Evolutionary conservation across 2,329 filamentous ascomycete species (phyloP).

Genomic region (Didymella glomerata): DNA sequence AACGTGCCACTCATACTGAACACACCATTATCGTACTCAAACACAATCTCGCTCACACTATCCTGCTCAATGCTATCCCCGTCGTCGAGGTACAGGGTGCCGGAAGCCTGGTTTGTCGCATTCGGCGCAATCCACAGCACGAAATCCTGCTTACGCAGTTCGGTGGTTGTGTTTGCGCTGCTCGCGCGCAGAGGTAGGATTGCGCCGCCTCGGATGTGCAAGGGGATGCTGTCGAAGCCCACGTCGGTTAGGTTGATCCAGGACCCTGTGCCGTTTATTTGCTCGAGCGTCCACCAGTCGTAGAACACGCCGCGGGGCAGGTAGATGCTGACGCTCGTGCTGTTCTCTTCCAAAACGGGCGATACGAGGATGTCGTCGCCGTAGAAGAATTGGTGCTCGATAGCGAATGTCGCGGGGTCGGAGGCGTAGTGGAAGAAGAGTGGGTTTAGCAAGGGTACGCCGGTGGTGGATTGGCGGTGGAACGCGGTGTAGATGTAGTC

Average conservation of each 20-base stretch:
- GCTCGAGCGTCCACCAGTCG: slow-evolving; percentile 64
- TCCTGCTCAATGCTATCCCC: slow-evolving; percentile 71
- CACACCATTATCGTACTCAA: slow-evolving; percentile 65
- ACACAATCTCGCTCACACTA: slow-evolving; percentile 64
- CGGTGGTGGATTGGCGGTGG: slow-evolving; percentile 65
- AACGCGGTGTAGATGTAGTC: slow-evolving; percentile 81
- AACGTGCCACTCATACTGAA: slow-evolving; percentile 65
- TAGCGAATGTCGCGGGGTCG: slow-evolving; percentile 60
- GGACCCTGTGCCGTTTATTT: slow-evolving; percentile 58
- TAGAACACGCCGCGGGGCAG: slow-evolving; percentile 67
- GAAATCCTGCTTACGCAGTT: slow-evolving; percentile 72
- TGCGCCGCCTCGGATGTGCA: slow-evolving; percentile 70
- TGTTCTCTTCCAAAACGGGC: slow-evolving; percentile 63
- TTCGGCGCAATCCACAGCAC: slow-evolving; percentile 75
- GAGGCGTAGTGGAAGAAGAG: slow-evolving; percentile 74
- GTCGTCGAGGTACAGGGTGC: slow-evolving; percentile 79
- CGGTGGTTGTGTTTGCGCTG: slow-evolving; percentile 69
- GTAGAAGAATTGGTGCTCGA: slow-evolving; percentile 66
- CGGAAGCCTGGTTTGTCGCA: slow-evolving; percentile 68
- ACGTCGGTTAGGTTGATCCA: slow-evolving; percentile 58
- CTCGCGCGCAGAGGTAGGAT: slow-evolving; percentile 67
- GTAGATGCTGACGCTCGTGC: slow-evolving; percentile 63
- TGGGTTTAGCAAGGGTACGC: slow-evolving; percentile 71
- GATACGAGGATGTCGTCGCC: slow-evolving; percentile 65
- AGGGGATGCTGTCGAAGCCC: slow-evolving; percentile 64